A percentile compares a stretch with the other conserved stretches of the same genome.
Conservation (phyloP, 176 grass and related monocot genomes). For the Oryza meyeriana region DNA sequence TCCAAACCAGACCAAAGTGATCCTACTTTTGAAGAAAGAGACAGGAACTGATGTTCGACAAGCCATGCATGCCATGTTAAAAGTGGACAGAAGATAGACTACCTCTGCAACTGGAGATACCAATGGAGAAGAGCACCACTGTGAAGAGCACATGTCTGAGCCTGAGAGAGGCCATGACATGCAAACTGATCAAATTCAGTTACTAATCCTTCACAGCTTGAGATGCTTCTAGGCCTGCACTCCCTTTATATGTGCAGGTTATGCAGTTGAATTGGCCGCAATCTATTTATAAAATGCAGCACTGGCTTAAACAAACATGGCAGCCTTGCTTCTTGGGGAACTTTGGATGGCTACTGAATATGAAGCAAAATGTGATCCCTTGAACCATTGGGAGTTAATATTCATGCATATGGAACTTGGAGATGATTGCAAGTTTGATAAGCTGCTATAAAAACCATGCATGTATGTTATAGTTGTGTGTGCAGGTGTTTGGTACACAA, state of each 20-base stretch:
- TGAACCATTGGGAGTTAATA: neutral
- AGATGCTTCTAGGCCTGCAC: constrained; percentile 3
- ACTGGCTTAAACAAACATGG: constrained; percentile 8
- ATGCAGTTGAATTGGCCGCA: constrained; percentile 17
- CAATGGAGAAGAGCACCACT: constrained; percentile 37
- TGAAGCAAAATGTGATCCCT: neutral
- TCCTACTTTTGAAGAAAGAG: neutral
- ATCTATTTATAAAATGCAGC: neutral
- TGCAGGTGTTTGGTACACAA: constrained; percentile 51
- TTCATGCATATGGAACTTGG: neutral
- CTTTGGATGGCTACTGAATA: neutral
- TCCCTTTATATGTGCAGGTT: constrained; percentile 6
- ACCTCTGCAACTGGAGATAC: constrained; percentile 58
- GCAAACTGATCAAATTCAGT: neutral
- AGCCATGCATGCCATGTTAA: neutral
- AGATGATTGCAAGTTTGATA: neutral
- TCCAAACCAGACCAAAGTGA: neutral
- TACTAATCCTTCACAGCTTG: neutral
- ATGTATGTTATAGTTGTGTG: neutral
- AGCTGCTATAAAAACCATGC: constrained; percentile 16
- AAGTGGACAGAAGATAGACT: neutral
- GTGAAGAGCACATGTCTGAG: constrained; percentile 14
- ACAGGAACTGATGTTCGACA: too few relatives aligned
- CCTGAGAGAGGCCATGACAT: constrained; percentile 48
- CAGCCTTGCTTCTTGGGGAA: constrained; percentile 9